Evolutionary conservation across 805 yeast species (phyloP).

Genomic region (Kodamaea restingae): DNA sequence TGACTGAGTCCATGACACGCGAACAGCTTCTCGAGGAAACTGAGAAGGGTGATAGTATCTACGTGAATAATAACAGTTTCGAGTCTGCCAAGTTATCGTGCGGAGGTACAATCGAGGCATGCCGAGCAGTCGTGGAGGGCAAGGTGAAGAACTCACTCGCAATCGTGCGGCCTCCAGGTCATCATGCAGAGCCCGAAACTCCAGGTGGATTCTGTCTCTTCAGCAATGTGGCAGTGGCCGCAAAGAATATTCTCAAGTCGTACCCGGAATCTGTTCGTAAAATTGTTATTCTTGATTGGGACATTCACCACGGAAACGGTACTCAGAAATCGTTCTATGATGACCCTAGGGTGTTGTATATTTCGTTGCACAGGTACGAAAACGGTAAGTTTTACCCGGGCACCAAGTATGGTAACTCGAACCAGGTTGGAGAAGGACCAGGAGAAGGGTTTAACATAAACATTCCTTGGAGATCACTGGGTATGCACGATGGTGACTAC

Average conservation of each 20-base stretch:
- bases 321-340: constrained; percentile 88
- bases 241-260: constrained; percentile 70
- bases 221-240: constrained; percentile 96
- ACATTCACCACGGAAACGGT: constrained; percentile 98
- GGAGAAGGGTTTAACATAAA: constrained; percentile 89
- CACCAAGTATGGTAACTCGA: constrained; percentile 75
- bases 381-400: constrained; percentile 94
- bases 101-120: constrained; percentile 96
- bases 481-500: constrained; percentile 94
- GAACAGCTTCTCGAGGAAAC: constrained; percentile 77
- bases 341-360: constrained; percentile 86
- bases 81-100: constrained; percentile 87
- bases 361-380: constrained; percentile 90
- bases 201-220: constrained; percentile 97
- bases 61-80: constrained; percentile 86
- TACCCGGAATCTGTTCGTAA: constrained; percentile 87
- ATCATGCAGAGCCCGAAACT: constrained; percentile 96
- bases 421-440: constrained; percentile 75
- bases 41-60: constrained; percentile 90
- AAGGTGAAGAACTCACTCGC: constrained; percentile 88
- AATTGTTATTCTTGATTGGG: constrained; percentile 92
- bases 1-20: constrained; percentile 72
- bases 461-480: constrained; percentile 89
- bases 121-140: constrained; percentile 92
- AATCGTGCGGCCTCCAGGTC: constrained; percentile 98